Conservation (phyloP, 768 basidiomycete genomes). For the Amanita rimosa region DNA sequence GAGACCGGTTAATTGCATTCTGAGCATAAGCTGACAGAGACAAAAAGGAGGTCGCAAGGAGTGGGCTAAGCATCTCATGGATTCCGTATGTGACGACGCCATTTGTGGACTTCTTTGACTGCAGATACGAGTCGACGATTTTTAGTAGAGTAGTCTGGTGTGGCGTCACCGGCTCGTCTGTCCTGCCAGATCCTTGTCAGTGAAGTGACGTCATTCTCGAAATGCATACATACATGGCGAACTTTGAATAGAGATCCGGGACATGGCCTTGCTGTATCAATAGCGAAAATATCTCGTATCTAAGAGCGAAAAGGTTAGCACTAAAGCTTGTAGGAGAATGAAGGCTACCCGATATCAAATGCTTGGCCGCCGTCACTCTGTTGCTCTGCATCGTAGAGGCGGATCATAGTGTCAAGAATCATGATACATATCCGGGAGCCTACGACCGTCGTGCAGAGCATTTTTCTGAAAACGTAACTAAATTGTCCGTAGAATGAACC, state of each 20-base stretch:
- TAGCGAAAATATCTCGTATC: conserved; percentile 55
- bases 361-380: conserved; percentile 51
- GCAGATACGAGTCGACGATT: conserved; percentile 75
- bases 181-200: conserved; percentile 23
- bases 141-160: conserved; percentile 85
- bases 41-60: conserved; percentile 54
- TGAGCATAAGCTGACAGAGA: conserved; percentile 49
- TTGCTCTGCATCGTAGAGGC: conserved; percentile 57
- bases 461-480: conserved; percentile 25
- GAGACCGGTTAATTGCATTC: conserved; percentile 35
- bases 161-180: conserved; percentile 66
- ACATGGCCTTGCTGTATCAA: conserved; percentile 51
- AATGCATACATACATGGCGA: conserved; percentile 41
- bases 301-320: conserved; percentile 14
- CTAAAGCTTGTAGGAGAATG: conserved; percentile 6
- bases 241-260: conserved; percentile 45
- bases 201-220: neutral
- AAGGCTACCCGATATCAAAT: conserved; percentile 67
- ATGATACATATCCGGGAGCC: conserved; percentile 58
- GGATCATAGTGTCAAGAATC: conserved; percentile 64
- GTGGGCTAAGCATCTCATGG: conserved; percentile 36
- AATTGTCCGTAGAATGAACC: conserved; percentile 2
- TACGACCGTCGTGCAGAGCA: conserved; percentile 38
- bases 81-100: conserved; percentile 18
- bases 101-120: conserved; percentile 29